Base-by-base conservation (phyloP, 2,329 filamentous ascomycete genomes). In the Coniosporium tulheliwenetii region DNA sequence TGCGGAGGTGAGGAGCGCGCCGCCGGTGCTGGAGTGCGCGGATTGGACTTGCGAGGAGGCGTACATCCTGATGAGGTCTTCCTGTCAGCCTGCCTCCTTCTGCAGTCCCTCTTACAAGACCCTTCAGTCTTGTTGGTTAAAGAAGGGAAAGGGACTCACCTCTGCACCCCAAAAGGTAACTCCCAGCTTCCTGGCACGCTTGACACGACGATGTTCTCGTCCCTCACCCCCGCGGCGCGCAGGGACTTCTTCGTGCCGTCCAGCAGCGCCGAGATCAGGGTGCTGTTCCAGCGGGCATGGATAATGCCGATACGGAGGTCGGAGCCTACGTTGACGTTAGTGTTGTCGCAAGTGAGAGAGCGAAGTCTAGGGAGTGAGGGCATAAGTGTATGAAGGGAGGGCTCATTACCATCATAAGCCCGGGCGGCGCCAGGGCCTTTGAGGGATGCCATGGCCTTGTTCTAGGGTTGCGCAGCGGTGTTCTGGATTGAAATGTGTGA, bases 121-220 rank as follows among this genome's bases (percentile, higher is more conserved):
- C n/a, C n/a, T n/a, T n/a, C n/a, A n/a, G n/a, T n/a, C n/a, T 16
- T 2, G 36, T 30, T 39, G 5, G 37, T 2, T 13, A 26, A 39
- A 40, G 12, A 31, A 40, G 19, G 49, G 43, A 48, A 15, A 30
- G 48, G 50, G 38, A 57, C 68, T 56, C 66, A 89, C 80, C 82
- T 75, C 64, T 93, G 85, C 30, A 86, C 83, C 35, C 86, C 85
- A 54, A 89, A 84, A 39, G 91, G 91, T 36, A 98, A 72, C 65
- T 98, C 91, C 73, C 93, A 98, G 48, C 83, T 84, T 40, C 91
- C 91, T 0, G 91, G 91, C 30, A 96, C 91, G 39, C 80, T 84
- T 65, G 95, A 82, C 33, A 87, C 66, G 41, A 87, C 76, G 54
- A 98, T 93, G 62, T 95, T 93, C 53, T 82, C 77, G 55, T 86